A percentile compares a stretch with the other conserved stretches of the same genome.
Evolutionary conservation across 495 filamentous ascomycete species (phyloP).

Genomic region (Bombardia bombarda): DNA sequence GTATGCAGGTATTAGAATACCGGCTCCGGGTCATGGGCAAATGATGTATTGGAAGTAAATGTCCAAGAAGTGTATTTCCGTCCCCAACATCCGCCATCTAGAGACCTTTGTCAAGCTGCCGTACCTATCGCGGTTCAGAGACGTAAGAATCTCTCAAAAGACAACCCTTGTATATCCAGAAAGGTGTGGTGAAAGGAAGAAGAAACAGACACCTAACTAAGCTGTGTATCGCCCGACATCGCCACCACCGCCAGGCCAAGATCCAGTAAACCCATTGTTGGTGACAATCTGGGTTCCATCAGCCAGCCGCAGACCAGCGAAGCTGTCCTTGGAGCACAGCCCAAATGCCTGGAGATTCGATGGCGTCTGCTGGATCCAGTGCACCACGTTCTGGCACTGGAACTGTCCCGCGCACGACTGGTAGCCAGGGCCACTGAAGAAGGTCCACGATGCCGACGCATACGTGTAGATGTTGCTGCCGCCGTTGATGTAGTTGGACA

Average conservation of each 20-base stretch:
- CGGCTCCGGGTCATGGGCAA: too few species aligned
- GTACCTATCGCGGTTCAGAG: too few species aligned
- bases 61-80: too few species aligned
- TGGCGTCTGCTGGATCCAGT: conserved; percentile 27
- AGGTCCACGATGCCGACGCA: conserved; percentile 59
- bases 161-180: too few species aligned
- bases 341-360: conserved; percentile 30
- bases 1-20: too few species aligned
- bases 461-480: conserved; percentile 48
- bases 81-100: too few species aligned
- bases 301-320: conserved; percentile 16
- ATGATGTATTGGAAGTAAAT: too few species aligned
- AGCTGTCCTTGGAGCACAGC: conserved; percentile 28
- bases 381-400: conserved; percentile 31
- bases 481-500: conserved; percentile 49
- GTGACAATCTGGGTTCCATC: conserved; percentile 26
- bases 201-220: too few species aligned
- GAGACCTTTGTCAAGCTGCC: too few species aligned
- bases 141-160: too few species aligned
- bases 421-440: conserved; percentile 48
- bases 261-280: conserved; percentile 36
- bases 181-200: too few species aligned
- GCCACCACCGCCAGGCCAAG: conserved; percentile 41
- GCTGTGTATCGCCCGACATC: conserved; percentile 39
- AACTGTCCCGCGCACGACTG: conserved; percentile 21